phyloP scores from a whole-genome alignment of 1,284 basidiomycete species.

The Inonotus hispidus region DNA sequence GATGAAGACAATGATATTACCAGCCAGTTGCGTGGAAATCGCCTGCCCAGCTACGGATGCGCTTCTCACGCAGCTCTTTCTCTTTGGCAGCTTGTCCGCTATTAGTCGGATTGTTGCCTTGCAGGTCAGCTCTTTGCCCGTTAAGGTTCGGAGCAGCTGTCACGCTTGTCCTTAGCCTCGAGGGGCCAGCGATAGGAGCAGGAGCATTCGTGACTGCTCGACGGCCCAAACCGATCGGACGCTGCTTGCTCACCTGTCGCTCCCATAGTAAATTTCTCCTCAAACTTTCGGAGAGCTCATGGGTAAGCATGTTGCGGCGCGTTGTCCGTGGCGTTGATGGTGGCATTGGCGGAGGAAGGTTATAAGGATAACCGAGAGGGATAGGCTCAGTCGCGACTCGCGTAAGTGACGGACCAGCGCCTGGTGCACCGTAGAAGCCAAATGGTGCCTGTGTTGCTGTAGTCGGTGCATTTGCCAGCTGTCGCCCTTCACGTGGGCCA shows the following conservation, averaged over 20 bases:
- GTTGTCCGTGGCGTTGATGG: constrained; percentile 84
- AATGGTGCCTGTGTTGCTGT: neutral
- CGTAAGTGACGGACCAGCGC: constrained; percentile 11
- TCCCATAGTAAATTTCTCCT: constrained; percentile 84
- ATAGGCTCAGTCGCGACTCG: constrained; percentile 40
- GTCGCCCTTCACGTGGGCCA: constrained; percentile 19
- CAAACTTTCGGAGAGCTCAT: constrained; percentile 82
- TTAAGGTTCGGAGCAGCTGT: constrained; percentile 24
- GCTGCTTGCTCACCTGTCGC: constrained; percentile 59
- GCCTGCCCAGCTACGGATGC: constrained; percentile 65
- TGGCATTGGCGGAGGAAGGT: constrained; percentile 58
- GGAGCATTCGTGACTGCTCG: constrained; percentile 28
- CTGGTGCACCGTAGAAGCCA: neutral
- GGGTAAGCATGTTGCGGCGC: constrained; percentile 75
- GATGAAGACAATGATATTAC: constrained; percentile 30
- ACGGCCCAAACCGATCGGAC: constrained; percentile 33
- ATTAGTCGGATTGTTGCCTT: neutral
- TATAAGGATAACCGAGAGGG: constrained; percentile 65
- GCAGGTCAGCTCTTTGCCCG: neutral
- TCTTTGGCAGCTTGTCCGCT: constrained; percentile 22
- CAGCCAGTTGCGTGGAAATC: constrained; percentile 64
- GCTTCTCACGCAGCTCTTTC: constrained; percentile 37
- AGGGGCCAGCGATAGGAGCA: neutral
- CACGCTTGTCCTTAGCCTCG: constrained; percentile 28
- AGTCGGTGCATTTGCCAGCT: constrained; percentile 7